Percentiles rank a stretch among this genome's conserved stretches.
Evolutionary conservation across 495 filamentous ascomycete species (phyloP).

Genomic region (Talaromyces proteolyticus): DNA sequence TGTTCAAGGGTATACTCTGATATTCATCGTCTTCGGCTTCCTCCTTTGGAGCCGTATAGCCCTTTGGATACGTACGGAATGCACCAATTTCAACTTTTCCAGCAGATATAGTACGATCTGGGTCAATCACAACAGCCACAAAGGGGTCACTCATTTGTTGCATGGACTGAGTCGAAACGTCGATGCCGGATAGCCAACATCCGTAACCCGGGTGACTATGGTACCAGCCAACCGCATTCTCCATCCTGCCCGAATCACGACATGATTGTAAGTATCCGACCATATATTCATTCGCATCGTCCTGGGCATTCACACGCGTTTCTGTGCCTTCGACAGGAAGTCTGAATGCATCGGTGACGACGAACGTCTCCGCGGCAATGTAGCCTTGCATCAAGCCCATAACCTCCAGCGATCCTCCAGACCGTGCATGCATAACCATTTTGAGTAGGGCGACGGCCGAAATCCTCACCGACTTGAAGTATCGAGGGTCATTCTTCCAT

Average conservation of each 20-base stretch:
- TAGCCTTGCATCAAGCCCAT: slow-evolving; percentile 99
- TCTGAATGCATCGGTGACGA: slow-evolving; percentile 91
- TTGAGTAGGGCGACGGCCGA: slow-evolving; percentile 91
- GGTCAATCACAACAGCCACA: slow-evolving; percentile 94
- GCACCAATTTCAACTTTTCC: slow-evolving; percentile 97
- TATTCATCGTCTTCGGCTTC: slow-evolving; percentile 41
- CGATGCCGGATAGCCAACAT: slow-evolving; percentile 96
- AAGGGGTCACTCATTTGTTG: slow-evolving; percentile 92
- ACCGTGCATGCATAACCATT: slow-evolving; percentile 98
- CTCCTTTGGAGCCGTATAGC: slow-evolving; percentile 55
- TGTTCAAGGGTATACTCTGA: slow-evolving; percentile 79
- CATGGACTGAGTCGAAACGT: slow-evolving; percentile 78
- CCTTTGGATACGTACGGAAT: slow-evolving; percentile 83
- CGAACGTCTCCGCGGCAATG: slow-evolving; percentile 70
- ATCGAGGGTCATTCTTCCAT: slow-evolving; percentile 75
- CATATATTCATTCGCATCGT: slow-evolving; percentile 96
- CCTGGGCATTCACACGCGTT: slow-evolving; percentile 92
- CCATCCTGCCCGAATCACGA: slow-evolving; percentile 68
- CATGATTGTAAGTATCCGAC: slow-evolving; percentile 71
- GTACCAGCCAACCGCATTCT: slow-evolving; percentile 98
- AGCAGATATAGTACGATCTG: slow-evolving; percentile 89
- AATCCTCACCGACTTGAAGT: slow-evolving; percentile 93
- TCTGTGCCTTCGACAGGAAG: slow-evolving; percentile 97
- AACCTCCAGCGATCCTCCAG: slow-evolving; percentile 84
- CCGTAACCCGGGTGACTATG: slow-evolving; percentile 97